Conservation (phyloP, 441 rosid genomes). For the Capsella rubella region DNA sequence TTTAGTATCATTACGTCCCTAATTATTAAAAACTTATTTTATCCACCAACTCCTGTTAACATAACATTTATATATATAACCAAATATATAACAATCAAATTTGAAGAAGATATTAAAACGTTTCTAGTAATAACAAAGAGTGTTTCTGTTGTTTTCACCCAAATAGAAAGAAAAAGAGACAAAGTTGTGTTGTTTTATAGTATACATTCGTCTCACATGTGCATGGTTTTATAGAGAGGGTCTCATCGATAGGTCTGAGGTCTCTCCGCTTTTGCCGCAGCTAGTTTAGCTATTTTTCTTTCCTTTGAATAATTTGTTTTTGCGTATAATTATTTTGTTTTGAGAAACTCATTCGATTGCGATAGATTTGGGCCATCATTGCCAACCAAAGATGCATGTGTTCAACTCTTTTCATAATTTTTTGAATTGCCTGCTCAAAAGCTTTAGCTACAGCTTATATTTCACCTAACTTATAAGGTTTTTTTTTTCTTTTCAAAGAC, state of each 20-base stretch:
- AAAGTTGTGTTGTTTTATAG: neutral
- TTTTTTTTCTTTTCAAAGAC: neutral
- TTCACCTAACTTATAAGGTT: constrained; percentile 24
- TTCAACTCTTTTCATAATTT: constrained; percentile 23
- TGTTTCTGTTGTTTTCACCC: neutral
- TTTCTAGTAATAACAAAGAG: neutral
- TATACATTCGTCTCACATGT: constrained; percentile 14
- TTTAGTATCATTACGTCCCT: constrained; percentile 4
- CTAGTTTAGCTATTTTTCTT: constrained; percentile 32
- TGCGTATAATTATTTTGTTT: constrained; percentile 32
- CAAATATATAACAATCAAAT: constrained; percentile 4
- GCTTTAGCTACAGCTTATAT: neutral
- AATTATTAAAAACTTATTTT: constrained; percentile 20
- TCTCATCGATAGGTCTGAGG: constrained; percentile 18
- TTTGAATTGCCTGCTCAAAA: constrained; percentile 17
- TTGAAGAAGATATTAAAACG: neutral
- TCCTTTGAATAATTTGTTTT: constrained; percentile 15
- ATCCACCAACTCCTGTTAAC: constrained; percentile 41
- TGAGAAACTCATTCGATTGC: constrained; percentile 34
- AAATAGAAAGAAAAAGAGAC: neutral
- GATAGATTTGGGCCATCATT: constrained; percentile 44
- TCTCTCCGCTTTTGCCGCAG: constrained; percentile 36
- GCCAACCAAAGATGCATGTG: constrained; percentile 38
- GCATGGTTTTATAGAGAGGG: constrained; percentile 2
- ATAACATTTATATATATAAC: constrained; percentile 12